Conservation (phyloP, 2,329 filamentous ascomycete genomes). For the Colletotrichum agaves region DNA sequence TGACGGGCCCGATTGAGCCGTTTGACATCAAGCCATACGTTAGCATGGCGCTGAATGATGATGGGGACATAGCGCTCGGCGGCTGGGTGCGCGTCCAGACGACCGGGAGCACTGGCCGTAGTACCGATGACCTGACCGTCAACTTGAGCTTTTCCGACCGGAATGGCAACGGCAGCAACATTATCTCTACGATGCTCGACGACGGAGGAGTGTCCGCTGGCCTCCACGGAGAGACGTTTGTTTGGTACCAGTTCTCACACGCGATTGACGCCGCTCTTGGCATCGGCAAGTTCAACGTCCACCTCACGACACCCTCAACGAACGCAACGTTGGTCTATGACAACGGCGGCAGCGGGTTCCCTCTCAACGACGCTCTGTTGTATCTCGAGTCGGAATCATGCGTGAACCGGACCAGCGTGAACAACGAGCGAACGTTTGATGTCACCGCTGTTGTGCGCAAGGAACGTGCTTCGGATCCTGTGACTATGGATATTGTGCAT, state of each 20-base stretch:
- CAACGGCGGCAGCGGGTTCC: constrained; percentile 45
- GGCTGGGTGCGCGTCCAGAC: constrained; percentile 44
- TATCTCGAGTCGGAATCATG: constrained; percentile 45
- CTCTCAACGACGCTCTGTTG: constrained; percentile 43
- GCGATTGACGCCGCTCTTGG: constrained; percentile 41
- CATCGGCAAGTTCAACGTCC: constrained; percentile 47
- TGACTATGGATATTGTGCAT: constrained; percentile 30
- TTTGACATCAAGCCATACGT: constrained; percentile 48
- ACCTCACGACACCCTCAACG: constrained; percentile 41
- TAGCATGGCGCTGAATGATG: constrained; percentile 42
- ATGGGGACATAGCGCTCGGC: constrained; percentile 41
- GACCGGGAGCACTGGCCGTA: constrained; percentile 32
- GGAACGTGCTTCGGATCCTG: constrained; percentile 13
- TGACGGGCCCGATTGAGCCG: constrained; percentile 44
- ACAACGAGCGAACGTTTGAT: constrained; percentile 27
- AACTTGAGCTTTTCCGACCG: constrained; percentile 34
- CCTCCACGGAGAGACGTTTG: constrained; percentile 42
- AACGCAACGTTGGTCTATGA: constrained; percentile 40
- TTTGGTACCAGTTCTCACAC: constrained; percentile 46
- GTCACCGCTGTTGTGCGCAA: constrained; percentile 34
- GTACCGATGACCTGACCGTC: constrained; percentile 37
- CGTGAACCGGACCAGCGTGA: constrained; percentile 34
- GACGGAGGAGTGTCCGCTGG: constrained; percentile 41
- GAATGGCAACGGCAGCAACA: constrained; percentile 27
- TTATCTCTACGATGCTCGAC: constrained; percentile 17